Conservation (phyloP, 1,284 basidiomycete genomes). For the Pyrrhoderma lamaoense region DNA sequence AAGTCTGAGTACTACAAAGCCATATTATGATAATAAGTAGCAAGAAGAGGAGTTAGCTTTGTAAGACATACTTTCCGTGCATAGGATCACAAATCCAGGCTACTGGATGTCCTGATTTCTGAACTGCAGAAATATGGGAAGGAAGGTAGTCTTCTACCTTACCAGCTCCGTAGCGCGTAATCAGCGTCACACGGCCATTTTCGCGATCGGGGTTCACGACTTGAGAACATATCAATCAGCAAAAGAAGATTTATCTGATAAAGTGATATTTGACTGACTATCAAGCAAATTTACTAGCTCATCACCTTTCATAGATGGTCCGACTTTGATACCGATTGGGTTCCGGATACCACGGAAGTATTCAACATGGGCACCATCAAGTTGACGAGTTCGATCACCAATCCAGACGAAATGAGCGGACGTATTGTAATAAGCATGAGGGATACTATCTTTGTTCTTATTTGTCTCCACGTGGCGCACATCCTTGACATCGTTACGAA, state of each 20-base stretch:
- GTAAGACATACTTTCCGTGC: conserved; percentile 78
- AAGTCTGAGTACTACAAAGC: conserved; percentile 65
- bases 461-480: not conserved
- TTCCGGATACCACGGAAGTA: conserved; percentile 94
- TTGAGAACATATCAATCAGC: conserved; percentile 26
- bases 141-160: conserved; percentile 79
- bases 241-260: no score
- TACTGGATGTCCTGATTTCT: conserved; percentile 76
- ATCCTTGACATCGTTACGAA: conserved; percentile 6
- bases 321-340: conserved; percentile 95
- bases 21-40: not conserved
- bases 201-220: conserved; percentile 86
- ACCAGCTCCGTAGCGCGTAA: conserved; percentile 86
- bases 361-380: conserved; percentile 91
- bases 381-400: conserved; percentile 91
- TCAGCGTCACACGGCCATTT: conserved; percentile 80
- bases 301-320: conserved; percentile 75
- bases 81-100: conserved; percentile 97
- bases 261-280: conserved; percentile 39
- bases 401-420: conserved; percentile 97
- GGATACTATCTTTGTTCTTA: conserved; percentile 5
- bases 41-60: not conserved
- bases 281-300: conserved; percentile 81
- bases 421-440: conserved; percentile 69
- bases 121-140: conserved; percentile 79